A percentile compares a stretch with the other conserved stretches of the same genome.
These are phyloP conservation scores for Aspergillus diversus DNA, from an alignment of 495 filamentous ascomycete species.

Conservation along the genomic window DNA sequence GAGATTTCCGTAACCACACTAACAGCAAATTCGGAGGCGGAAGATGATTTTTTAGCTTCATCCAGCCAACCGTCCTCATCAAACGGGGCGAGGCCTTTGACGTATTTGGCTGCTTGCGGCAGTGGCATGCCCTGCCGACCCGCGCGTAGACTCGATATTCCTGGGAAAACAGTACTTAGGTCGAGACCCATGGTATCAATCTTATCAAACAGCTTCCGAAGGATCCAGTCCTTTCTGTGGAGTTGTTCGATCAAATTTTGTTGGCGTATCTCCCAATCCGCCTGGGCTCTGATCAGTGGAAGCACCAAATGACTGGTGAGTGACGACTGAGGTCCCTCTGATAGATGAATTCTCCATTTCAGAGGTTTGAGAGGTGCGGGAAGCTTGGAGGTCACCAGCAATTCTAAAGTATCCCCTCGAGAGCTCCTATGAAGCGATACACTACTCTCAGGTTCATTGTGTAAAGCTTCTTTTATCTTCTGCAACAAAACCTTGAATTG, in stretches of 20 bases:
- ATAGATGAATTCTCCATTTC: constrained; percentile 67
- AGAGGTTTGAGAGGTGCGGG: constrained; percentile 71
- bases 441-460: constrained; percentile 41
- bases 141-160: constrained; percentile 51
- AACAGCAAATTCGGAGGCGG: constrained; percentile 26
- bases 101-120: constrained; percentile 40
- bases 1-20: constrained; percentile 35
- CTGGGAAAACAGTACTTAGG: constrained; percentile 70
- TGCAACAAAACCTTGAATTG: constrained; percentile 74
- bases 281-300: constrained; percentile 66
- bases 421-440: constrained; percentile 33
- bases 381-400: constrained; percentile 63
- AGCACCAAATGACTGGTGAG: constrained; percentile 67
- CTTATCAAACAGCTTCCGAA: constrained; percentile 76
- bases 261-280: constrained; percentile 54
- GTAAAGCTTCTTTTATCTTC: constrained; percentile 69
- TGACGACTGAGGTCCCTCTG: constrained; percentile 53
- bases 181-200: constrained; percentile 71
- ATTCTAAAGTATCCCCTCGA: constrained; percentile 45
- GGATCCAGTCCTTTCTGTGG: constrained; percentile 77
- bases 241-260: constrained; percentile 60
- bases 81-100: constrained; percentile 53
- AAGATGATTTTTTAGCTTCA: constrained; percentile 25
- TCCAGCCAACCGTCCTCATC: constrained; percentile 46
- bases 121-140: constrained; percentile 38